A percentile compares a stretch with the other conserved stretches of the same genome.
Evolutionary conservation across 2,329 filamentous ascomycete species (phyloP).

Genomic region (Penicillium sp.): DNA sequence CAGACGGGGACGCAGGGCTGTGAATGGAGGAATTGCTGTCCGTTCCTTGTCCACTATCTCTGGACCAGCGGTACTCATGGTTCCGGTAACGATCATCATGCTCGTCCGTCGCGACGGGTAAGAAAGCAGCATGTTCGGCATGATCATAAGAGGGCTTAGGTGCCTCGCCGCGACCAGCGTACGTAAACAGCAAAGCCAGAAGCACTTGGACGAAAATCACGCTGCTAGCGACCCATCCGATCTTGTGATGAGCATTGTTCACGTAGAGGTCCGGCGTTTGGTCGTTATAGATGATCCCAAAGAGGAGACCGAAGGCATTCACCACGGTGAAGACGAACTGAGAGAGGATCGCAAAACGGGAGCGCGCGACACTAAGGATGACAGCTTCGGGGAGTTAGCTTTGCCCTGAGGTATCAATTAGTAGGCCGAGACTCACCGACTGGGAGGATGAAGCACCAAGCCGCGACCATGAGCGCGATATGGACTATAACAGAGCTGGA

Average conservation of each 20-base stretch:
- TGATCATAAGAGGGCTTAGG: constrained; percentile 49
- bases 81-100: constrained; percentile 44
- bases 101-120: constrained; percentile 61
- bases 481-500: constrained; percentile 64
- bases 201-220: constrained; percentile 70
- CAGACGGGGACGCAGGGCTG: constrained; percentile 65
- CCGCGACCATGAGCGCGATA: constrained; percentile 68
- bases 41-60: constrained; percentile 74
- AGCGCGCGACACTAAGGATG: constrained; percentile 82
- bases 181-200: constrained; percentile 65
- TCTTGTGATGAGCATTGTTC: constrained; percentile 83
- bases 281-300: constrained; percentile 73
- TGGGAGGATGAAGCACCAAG: constrained; percentile 74
- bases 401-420: background rate
- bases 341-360: constrained; percentile 67
- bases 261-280: constrained; percentile 84
- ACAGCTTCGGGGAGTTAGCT: constrained; percentile 58
- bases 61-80: constrained; percentile 60
- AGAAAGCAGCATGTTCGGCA: constrained; percentile 61
- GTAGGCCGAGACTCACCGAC: constrained; percentile 58
- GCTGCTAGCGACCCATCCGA: constrained; percentile 82
- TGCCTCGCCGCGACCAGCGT: constrained; percentile 52
- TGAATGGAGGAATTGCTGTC: constrained; percentile 69
- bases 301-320: constrained; percentile 66
- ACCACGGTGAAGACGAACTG: constrained; percentile 69